phyloP scores from a whole-genome alignment of 306 rosid genomes.

The Castanopsis chinensis region DNA sequence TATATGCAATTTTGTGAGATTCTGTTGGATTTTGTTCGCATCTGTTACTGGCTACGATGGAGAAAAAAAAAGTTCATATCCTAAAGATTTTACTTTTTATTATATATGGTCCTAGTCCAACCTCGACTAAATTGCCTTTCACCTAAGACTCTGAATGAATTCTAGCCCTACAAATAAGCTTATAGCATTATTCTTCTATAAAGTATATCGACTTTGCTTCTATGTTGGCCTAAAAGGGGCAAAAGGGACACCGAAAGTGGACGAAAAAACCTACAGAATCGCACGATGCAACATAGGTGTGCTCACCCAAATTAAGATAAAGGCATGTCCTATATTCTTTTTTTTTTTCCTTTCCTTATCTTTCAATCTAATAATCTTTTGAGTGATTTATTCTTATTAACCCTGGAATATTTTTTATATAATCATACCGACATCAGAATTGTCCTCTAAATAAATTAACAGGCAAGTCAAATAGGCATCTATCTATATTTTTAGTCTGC shows the following conservation, averaged over 20 bases:
- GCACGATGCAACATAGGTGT: not conserved
- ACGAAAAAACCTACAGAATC: not conserved
- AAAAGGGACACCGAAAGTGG: slow-evolving; percentile 1
- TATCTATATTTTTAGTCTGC: too few relatives aligned
- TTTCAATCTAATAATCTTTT: too few relatives aligned
- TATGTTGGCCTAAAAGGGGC: not conserved
- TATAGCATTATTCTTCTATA: not conserved
- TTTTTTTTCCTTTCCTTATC: too few relatives aligned
- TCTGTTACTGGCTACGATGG: not conserved
- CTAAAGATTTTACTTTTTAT: slow-evolving; percentile 11
- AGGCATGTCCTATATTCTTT: not conserved
- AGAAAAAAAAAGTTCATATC: not conserved
- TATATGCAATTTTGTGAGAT: slow-evolving; percentile 11
- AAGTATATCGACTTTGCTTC: slow-evolving; percentile 5
- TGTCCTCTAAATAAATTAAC: too few relatives aligned
- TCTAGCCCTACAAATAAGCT: slow-evolving; percentile 10
- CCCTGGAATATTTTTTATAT: too few relatives aligned
- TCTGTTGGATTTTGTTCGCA: not conserved
- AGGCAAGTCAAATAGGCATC: too few relatives aligned
- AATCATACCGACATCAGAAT: too few relatives aligned
- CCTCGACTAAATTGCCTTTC: not conserved
- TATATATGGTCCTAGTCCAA: slow-evolving; percentile 22
- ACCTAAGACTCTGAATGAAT: not conserved
- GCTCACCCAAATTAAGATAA: not conserved
- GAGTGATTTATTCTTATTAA: too few relatives aligned